Evolutionary conservation across 2,329 filamentous ascomycete genomes (phyloP).

Genomic region (Shiraia bambusicola): DNA sequence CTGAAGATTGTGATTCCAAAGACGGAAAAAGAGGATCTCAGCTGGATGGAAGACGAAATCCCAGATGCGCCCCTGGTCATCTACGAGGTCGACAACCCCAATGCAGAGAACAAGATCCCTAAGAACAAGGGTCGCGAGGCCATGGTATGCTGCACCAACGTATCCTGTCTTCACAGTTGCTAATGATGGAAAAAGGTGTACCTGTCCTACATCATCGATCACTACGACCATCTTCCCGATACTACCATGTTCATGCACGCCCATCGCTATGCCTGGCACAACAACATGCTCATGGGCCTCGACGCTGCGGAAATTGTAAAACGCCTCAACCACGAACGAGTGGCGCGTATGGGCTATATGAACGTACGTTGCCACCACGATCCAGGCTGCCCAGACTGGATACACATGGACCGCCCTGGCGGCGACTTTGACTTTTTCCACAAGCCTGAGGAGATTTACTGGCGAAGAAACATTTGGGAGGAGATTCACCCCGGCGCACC

Average conservation of each 20-base stretch:
- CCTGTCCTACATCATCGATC: conserved; percentile 63
- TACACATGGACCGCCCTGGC: conserved; percentile 49
- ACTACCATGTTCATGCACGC: conserved; percentile 63
- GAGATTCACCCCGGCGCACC: conserved; percentile 47
- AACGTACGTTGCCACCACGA: conserved; percentile 61
- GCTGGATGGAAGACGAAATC: conserved; percentile 41
- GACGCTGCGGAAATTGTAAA: conserved; percentile 55
- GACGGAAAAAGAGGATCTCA: conserved; percentile 41
- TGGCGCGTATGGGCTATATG: conserved; percentile 58
- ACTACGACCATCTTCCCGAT: conserved; percentile 61
- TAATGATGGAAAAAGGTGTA: conserved; percentile 45
- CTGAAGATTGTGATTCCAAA: conserved; percentile 41
- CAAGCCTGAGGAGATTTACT: conserved; percentile 45
- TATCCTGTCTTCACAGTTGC: background rate
- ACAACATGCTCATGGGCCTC: conserved; percentile 55
- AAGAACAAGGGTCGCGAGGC: conserved; percentile 64
- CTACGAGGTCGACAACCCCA: conserved; percentile 56
- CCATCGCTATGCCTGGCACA: conserved; percentile 59
- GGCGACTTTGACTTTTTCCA: conserved; percentile 44
- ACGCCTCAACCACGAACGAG: conserved; percentile 54
- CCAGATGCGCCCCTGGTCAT: conserved; percentile 45
- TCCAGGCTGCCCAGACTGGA: conserved; percentile 61
- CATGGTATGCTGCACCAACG: conserved; percentile 44
- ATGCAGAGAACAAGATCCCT: conserved; percentile 53
- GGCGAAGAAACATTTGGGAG: conserved; percentile 40